phyloP scores from a whole-genome alignment of 106 monocot species.

The Iris macrosiphon region DNA sequence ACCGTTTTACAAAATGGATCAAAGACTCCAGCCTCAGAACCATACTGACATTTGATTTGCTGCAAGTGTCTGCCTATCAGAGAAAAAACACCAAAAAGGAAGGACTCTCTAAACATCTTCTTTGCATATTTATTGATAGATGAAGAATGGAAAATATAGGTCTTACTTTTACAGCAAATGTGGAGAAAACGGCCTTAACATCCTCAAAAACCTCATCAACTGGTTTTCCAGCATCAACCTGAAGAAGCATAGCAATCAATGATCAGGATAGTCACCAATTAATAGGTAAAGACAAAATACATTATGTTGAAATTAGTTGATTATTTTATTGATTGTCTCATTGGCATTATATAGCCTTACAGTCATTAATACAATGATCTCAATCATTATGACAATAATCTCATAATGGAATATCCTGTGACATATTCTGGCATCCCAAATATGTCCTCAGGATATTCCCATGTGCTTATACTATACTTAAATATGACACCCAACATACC shows the following conservation, averaged over 20 bases:
- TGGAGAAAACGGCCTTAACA: conserved; percentile 29
- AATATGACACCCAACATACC: too few relatives aligned
- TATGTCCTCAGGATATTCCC: too few relatives aligned
- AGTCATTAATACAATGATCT: too few relatives aligned
- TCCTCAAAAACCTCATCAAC: conserved; percentile 37
- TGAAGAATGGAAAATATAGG: not conserved
- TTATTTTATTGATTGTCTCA: too few relatives aligned
- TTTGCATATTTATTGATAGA: not conserved
- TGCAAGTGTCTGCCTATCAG: conserved; percentile 15
- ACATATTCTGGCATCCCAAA: too few relatives aligned
- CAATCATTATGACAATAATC: too few relatives aligned
- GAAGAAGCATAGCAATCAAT: not conserved
- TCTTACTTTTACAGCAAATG: conserved; percentile 9
- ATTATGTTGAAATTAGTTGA: too few relatives aligned
- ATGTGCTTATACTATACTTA: too few relatives aligned
- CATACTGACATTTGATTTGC: conserved; percentile 7
- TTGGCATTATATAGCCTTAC: too few relatives aligned
- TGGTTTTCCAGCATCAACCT: conserved; percentile 32
- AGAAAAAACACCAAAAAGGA: conserved; percentile 4
- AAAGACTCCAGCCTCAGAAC: conserved; percentile 11
- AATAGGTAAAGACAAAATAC: too few relatives aligned
- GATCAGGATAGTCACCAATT: too few relatives aligned
- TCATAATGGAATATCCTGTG: too few relatives aligned
- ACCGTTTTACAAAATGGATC: conserved; percentile 12
- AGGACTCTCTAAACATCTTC: not conserved